A percentile compares a stretch with the other conserved stretches of the same genome.
phyloP scores from a whole-genome alignment of 345 rosid species.

The Euphorbia tirucalli region DNA sequence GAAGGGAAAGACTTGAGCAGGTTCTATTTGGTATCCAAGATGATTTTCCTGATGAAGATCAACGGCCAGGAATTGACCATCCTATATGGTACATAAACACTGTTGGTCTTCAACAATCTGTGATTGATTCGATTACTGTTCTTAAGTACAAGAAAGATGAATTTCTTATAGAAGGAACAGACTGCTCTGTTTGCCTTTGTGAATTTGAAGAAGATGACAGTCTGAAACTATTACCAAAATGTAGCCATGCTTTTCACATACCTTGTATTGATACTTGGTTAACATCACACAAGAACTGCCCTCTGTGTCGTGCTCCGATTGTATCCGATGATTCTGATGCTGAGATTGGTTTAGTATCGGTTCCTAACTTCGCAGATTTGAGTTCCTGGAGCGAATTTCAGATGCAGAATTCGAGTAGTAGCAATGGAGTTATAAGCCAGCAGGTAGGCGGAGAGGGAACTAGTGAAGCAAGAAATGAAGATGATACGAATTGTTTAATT shows the following conservation, averaged over 20 bases:
- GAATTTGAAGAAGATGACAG: slow-evolving; percentile 65
- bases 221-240: slow-evolving; percentile 70
- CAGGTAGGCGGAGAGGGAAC: slow-evolving; percentile 17
- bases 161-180: slow-evolving; percentile 59
- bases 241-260: slow-evolving; percentile 79
- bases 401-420: slow-evolving; percentile 22
- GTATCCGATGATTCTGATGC: slow-evolving; percentile 19
- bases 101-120: slow-evolving; percentile 55
- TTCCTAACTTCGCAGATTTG: slow-evolving; percentile 17
- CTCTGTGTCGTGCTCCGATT: slow-evolving; percentile 73
- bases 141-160: slow-evolving; percentile 49
- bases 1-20: slow-evolving; percentile 21
- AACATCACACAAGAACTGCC: slow-evolving; percentile 73
- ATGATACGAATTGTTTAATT: not conserved
- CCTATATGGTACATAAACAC: slow-evolving; percentile 67
- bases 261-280: slow-evolving; percentile 84
- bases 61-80: slow-evolving; percentile 33
- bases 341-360: slow-evolving; percentile 7
- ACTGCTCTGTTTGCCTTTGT: slow-evolving; percentile 81
- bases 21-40: slow-evolving; percentile 28
- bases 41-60: slow-evolving; percentile 37
- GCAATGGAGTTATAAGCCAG: not conserved
- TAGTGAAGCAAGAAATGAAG: slow-evolving; percentile 18
- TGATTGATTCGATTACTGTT: slow-evolving; percentile 55
- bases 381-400: slow-evolving; percentile 17